These are phyloP conservation scores for Nigrograna mackinnonii DNA, from an alignment of 2,329 filamentous ascomycete species.

Conservation along the genomic window DNA sequence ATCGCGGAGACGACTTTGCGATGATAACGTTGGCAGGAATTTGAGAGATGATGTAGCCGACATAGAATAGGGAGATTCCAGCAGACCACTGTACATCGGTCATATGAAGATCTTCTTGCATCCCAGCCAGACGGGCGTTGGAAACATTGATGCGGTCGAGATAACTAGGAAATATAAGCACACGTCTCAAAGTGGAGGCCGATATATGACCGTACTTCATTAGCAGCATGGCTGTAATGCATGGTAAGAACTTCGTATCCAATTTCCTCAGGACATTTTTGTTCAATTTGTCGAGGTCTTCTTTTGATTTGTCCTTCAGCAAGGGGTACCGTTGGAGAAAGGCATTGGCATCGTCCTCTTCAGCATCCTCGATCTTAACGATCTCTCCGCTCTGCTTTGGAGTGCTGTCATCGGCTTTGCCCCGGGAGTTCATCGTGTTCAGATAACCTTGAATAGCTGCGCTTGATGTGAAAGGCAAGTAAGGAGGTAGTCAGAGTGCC, in stretches of 20 bases:
- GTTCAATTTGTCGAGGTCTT: background rate
- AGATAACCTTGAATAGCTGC: too few species aligned
- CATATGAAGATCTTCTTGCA: slow-evolving; percentile 34
- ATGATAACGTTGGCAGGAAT: slow-evolving; percentile 50
- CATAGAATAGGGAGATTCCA: slow-evolving; percentile 47
- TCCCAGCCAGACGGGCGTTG: slow-evolving; percentile 38
- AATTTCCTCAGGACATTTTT: background rate
- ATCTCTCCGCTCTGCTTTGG: background rate
- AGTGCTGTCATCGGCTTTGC: too few species aligned
- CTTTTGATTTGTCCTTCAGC: background rate
- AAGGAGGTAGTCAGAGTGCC: too few species aligned
- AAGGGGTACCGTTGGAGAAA: background rate
- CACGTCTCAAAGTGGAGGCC: background rate
- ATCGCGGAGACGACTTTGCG: slow-evolving; percentile 18
- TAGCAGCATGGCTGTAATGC: slow-evolving; percentile 1
- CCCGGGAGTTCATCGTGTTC: too few species aligned
- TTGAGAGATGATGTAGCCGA: slow-evolving; percentile 49
- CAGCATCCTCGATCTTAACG: background rate
- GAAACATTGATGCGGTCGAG: slow-evolving; percentile 26
- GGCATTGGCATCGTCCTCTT: background rate
- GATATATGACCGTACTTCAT: background rate
- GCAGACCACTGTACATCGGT: slow-evolving; percentile 32
- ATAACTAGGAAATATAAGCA: background rate
- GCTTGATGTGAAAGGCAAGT: too few species aligned
- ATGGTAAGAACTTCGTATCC: slow-evolving; percentile 1